Conservation (phyloP, 148 eudicot species). For the Camellia lanceoleosa region DNA sequence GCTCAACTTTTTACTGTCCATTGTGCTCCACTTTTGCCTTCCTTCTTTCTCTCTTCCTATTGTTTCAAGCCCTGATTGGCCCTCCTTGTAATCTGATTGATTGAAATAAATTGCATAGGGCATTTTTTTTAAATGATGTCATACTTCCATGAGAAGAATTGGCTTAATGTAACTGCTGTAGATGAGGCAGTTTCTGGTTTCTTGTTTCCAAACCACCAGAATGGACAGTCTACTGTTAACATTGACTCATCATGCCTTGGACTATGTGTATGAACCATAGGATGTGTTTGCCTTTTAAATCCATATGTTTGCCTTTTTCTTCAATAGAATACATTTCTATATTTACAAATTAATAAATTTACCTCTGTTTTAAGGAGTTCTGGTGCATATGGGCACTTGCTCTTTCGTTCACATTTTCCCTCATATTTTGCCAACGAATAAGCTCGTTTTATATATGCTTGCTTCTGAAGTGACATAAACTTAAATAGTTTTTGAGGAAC, state of each 20-base stretch:
- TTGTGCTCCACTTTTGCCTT: background rate
- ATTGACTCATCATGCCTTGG: background rate
- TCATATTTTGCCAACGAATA: background rate
- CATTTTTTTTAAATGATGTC: background rate
- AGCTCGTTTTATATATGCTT: background rate
- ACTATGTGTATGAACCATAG: background rate
- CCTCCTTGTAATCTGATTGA: background rate
- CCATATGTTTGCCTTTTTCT: background rate
- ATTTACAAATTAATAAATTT: background rate
- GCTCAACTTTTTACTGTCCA: background rate
- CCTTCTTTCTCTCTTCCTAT: background rate
- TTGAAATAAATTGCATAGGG: background rate
- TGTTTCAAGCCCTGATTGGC: background rate
- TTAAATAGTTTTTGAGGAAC: background rate
- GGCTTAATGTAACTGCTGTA: background rate
- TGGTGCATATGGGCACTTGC: background rate
- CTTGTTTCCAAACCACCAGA: background rate
- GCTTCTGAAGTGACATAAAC: background rate
- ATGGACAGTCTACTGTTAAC: background rate
- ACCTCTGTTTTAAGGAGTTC: background rate
- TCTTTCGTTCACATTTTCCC: constrained; percentile 1
- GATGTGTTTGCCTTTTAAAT: constrained; percentile 5
- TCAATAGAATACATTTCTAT: background rate
- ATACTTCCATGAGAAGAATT: background rate
- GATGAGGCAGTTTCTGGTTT: constrained; percentile 3